Evolutionary conservation across 768 basidiomycete species (phyloP), one percentile per base, ranked within the genome.

Genomic region (Termitomyces sp.): DNA sequence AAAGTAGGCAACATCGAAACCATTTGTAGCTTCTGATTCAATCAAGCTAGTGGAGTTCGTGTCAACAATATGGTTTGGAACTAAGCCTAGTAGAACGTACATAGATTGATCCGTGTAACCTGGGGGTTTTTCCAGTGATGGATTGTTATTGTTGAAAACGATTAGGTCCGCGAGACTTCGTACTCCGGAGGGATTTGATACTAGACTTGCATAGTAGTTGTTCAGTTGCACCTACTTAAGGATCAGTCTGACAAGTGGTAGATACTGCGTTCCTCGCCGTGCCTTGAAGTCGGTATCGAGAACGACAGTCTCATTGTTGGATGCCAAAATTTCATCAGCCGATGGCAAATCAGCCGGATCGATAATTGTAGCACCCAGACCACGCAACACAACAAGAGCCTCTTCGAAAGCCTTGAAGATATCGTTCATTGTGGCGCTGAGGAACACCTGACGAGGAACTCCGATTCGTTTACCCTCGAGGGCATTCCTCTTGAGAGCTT

Each of bases 291-390:
- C 85, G 0, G 74, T 71, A 12, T 73, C 63, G n/a, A 84, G 60
- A 2, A 87, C 86, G 16, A 82, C 67, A 0, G 74, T 80, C 66
- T 88, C 85, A 55, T 84, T 83, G 14, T 77, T 76, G 0, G 80
- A 80, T 3, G 62, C 58, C 20, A 75, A 62, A 12, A 84, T 76
- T 53, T 83, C 83, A 0, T 78, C 74, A 3, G 80, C 81, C 27
- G 81, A 80, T 0, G 84, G 80, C 16, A 88, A 69, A 57, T 87
- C 83, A 1, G 84, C 82, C 0, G 85, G 84, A 64, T 89, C 86
- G 7, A 88, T 74, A 4, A 89, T 72, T 1, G 79, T 77, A 0
- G 80, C 80, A 2, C 82, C 81, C 1, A 82, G 69, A 3, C 60
- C 59, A 36, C 69, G 64, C 12, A 83, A 68, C 0, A 71, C 72